Base-by-base conservation (phyloP, 2,329 filamentous ascomycete genomes). In the Fusarium lyarnte region DNA sequence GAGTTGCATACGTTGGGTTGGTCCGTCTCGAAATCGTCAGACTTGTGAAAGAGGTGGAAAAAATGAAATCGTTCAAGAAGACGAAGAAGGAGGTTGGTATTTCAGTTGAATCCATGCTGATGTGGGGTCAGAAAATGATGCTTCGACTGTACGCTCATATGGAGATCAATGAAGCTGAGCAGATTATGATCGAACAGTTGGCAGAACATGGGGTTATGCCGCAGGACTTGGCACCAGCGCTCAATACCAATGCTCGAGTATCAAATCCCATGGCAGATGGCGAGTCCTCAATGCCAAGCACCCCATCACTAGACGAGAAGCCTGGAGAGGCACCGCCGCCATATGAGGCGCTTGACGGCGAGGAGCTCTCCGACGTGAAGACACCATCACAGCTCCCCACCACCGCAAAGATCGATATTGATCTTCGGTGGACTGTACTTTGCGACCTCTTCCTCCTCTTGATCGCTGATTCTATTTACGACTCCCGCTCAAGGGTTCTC, bases 91-190 rank as follows among this genome's bases (percentile, higher is more conserved):
- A 90, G 46, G 80, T 94, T 16, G 87, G 89, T 35, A 84, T 92
- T 68, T 89, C 93, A 1, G 84, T 90, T 16, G 96, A 98, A 81
- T 89, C 91, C 39, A 92, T 93, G 84, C 92, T 92, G 81, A 98
- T 98, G 93, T 99, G 95, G 95, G 91, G 93, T 63, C 96, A 99
- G 81, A 97, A 97, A 84, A 97, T 97, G 88, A 99, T 99, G 95
- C 90, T 98, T 67, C 90, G 95, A 29, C 81, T 99, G 17, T 99
- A 98, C 81, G 86, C 90, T 17, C 96, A 99, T 82, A 99, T 99
- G 96, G 96, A 99, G 67, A 97, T 99, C 77, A 94, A 91, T 78
- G 86, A 92, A 27, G 91, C 89, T 19, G 96, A 99, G 82, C 96
- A 99, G 84, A 87, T 99, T 81, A 99, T 99, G 96, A 98, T 99